Percentiles rank a stretch among this genome's conserved stretches.
Evolutionary conservation across 2,329 filamentous ascomycete species (phyloP).

Genomic region (Talaromyces sp.): DNA sequence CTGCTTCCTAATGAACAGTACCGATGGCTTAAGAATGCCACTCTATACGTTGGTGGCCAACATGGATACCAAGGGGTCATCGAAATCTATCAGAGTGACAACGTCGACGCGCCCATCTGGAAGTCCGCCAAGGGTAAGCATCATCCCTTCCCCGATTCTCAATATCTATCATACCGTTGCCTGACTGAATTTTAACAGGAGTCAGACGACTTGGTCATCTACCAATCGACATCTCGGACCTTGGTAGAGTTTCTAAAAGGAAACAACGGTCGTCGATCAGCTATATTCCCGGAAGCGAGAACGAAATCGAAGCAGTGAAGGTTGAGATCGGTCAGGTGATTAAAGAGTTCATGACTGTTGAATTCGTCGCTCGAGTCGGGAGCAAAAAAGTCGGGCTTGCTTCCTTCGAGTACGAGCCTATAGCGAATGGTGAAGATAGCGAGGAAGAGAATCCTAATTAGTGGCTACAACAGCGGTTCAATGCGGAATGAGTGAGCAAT

Average conservation of each 20-base stretch:
- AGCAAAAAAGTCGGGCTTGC: neutral
- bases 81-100: neutral
- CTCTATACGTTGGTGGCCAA: neutral
- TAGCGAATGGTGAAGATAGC: neutral
- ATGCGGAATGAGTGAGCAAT: no score
- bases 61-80: neutral
- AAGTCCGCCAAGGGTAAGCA: neutral
- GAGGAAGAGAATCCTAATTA: neutral
- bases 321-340: conserved; percentile 9
- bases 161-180: neutral
- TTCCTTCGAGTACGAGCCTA: neutral
- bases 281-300: neutral
- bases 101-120: neutral
- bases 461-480: no score
- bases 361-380: conserved; percentile 6
- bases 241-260: neutral
- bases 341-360: neutral
- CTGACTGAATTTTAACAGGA: neutral
- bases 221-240: neutral
- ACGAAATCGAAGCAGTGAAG: neutral
- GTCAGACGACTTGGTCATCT: neutral
- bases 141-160: no score
- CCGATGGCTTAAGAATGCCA: conserved; percentile 4
- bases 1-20: neutral
- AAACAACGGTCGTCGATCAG: neutral